These are phyloP conservation scores for Saccharomyces kudriavzevii DNA, from an alignment of 805 yeast species.

Conservation along the genomic window DNA sequence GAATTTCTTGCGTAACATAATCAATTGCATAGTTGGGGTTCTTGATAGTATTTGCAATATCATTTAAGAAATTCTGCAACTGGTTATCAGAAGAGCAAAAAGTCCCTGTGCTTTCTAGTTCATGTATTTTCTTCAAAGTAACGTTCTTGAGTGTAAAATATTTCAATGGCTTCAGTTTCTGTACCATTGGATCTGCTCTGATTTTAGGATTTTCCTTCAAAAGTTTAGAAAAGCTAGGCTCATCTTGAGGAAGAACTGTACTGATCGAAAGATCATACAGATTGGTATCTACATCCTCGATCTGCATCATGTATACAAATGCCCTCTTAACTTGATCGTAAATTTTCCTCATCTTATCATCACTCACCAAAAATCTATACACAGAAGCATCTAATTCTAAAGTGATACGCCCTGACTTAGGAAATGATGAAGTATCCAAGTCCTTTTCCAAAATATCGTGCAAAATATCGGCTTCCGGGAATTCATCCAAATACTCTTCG, in stretches of 20 bases:
- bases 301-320: slow-evolving; percentile 70
- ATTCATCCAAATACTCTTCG: slow-evolving; percentile 34
- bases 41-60: slow-evolving; percentile 72
- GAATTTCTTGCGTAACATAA: slow-evolving; percentile 40
- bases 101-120: slow-evolving; percentile 60
- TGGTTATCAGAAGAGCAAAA: slow-evolving; percentile 55
- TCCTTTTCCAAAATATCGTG: slow-evolving; percentile 35
- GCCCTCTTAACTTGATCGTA: slow-evolving; percentile 76
- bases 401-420: slow-evolving; percentile 24
- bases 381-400: slow-evolving; percentile 53
- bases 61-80: slow-evolving; percentile 72
- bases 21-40: slow-evolving; percentile 45
- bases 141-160: slow-evolving; percentile 72
- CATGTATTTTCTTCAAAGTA: slow-evolving; percentile 66
- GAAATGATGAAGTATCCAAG: slow-evolving; percentile 35
- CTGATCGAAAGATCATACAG: slow-evolving; percentile 43
- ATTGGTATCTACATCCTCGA: slow-evolving; percentile 60
- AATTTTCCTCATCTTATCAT: slow-evolving; percentile 50
- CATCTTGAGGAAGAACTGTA: slow-evolving; percentile 45
- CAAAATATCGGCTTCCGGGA: slow-evolving; percentile 51
- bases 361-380: slow-evolving; percentile 38
- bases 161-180: slow-evolving; percentile 39
- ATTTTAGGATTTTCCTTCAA: slow-evolving; percentile 36
- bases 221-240: slow-evolving; percentile 49
- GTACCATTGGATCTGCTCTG: slow-evolving; percentile 32